These are phyloP conservation scores for Mortierella alpina DNA, from an alignment of 192 early-diverging fungal species.

Conservation along the genomic window DNA sequence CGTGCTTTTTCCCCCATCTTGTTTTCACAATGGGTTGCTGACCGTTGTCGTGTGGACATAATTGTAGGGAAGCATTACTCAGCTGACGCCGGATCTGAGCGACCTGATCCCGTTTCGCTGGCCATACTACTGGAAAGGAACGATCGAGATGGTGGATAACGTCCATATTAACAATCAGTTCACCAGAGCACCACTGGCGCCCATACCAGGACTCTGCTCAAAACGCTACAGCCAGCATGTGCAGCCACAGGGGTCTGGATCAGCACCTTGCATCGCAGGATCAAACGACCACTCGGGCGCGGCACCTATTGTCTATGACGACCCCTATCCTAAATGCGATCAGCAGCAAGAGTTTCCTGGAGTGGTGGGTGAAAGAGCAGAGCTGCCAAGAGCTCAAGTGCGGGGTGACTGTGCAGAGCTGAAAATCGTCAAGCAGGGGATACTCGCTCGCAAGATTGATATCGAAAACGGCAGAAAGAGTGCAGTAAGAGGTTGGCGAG, in stretches of 20 bases:
- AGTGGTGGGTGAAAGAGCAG: no score
- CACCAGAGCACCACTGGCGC: conserved; percentile 23
- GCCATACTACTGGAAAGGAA: conserved; percentile 54
- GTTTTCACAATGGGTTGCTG: background rate
- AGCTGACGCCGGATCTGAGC: conserved; percentile 40
- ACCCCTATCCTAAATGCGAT: no score
- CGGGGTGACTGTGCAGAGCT: conserved; percentile 38
- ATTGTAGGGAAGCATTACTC: conserved; percentile 43
- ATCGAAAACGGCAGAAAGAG: conserved; percentile 71
- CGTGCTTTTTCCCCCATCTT: background rate
- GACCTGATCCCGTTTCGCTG: conserved; percentile 48
- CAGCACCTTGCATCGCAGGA: no score
- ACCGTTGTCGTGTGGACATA: background rate
- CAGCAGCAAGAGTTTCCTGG: no score
- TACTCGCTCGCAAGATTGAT: conserved; percentile 79
- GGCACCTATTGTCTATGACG: no score
- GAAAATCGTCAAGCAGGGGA: conserved; percentile 74
- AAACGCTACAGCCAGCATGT: conserved; percentile 16
- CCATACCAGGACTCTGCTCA: conserved; percentile 28
- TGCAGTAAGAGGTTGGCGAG: conserved; percentile 75
- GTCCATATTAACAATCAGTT: conserved; percentile 54
- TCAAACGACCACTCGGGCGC: background rate
- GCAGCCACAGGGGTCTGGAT: no score
- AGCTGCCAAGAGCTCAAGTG: no score
- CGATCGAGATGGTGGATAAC: conserved; percentile 51